Base-by-base conservation (phyloP, 768 basidiomycete genomes). In the Tubosaeta sp. region DNA sequence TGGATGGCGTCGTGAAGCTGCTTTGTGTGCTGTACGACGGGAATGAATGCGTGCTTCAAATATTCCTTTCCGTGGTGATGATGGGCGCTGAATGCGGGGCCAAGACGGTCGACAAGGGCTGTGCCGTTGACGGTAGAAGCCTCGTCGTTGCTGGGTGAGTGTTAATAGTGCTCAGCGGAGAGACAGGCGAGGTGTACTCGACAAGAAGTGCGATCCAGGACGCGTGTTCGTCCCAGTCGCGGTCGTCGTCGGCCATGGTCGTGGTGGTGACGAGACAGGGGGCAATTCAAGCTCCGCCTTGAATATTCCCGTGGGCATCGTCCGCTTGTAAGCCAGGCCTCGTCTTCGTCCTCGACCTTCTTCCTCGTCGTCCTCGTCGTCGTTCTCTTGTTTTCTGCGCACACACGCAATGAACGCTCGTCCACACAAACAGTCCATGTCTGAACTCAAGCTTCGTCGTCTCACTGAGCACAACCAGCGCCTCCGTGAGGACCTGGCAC, bases 381-480 rank as follows among this genome's bases (percentile, higher is more conserved):
- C 43, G 41, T 51, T 17, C 22, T 32, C 47, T 43, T 37, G 12
- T 46, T 52, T 26, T 19, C 26, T 60, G 41, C 50, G 53, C 54
- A 34, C 39, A 8, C 37, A 44, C 61, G 63, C 59, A 34, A 88
- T 88, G 87, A 87, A 83, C 69, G 74, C 82, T 51, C 82, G 87
- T 62, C 85, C 85, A 25, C 86, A 86, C 69, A 88, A 88, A 80
- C 93, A 94, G 80, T 91, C 91, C 63, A 95, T 97, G 92, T 91
- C 90, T 46, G 95, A 97, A 80, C 88, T 97, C 67, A 97, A 95
- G 81, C 85, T 97, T 57, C 84, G 94, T 34, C 79, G 95, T 37
- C 75, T 97, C 66, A 89, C 86, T 46, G 95, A 97, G 73, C 93
- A 97, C 74, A 97, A 95, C 65, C 86, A 90, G 68, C 80, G 95